Evolutionary conservation across 495 filamentous ascomycete genomes (phyloP).

Genomic region (Talaromyces borbonicus): DNA sequence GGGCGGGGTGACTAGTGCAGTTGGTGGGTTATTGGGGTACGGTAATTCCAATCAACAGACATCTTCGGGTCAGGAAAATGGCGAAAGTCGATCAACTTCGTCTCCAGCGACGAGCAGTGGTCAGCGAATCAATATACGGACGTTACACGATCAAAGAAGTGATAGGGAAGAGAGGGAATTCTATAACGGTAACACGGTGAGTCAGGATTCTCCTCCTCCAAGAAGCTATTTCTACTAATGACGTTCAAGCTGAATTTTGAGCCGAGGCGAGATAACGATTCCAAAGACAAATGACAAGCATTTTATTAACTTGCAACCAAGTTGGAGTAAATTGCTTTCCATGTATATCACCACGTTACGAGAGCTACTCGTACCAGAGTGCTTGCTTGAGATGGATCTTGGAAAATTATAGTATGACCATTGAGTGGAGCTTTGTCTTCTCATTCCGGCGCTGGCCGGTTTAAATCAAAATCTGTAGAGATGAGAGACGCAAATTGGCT

Average conservation of each 20-base stretch:
- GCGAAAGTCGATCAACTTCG: too few species aligned
- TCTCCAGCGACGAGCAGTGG: slow-evolving; percentile 13
- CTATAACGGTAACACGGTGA: slow-evolving; percentile 85
- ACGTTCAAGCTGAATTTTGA: slow-evolving; percentile 59
- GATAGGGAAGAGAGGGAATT: slow-evolving; percentile 50
- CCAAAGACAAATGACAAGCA: slow-evolving; percentile 22
- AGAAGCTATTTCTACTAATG: neutral
- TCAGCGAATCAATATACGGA: slow-evolving; percentile 39
- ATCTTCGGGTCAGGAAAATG: too few species aligned
- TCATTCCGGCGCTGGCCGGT: too few species aligned
- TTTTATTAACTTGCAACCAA: too few species aligned
- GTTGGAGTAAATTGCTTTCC: too few species aligned
- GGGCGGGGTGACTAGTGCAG: slow-evolving; percentile 35
- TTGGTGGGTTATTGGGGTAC: slow-evolving; percentile 49
- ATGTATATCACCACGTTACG: too few species aligned
- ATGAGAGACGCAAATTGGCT: neutral
- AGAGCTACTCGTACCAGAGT: too few species aligned
- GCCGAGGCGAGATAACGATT: slow-evolving; percentile 52
- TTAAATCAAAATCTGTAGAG: too few species aligned
- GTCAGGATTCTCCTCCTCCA: slow-evolving; percentile 13
- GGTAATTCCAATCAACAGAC: slow-evolving; percentile 15
- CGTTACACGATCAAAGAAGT: slow-evolving; percentile 44
- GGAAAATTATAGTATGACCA: too few species aligned
- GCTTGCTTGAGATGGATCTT: too few species aligned
- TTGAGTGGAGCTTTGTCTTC: slow-evolving; percentile 14